These are phyloP conservation scores for Toxicodendron radicans DNA, from an alignment of 345 rosid species.

Conservation along the genomic window DNA sequence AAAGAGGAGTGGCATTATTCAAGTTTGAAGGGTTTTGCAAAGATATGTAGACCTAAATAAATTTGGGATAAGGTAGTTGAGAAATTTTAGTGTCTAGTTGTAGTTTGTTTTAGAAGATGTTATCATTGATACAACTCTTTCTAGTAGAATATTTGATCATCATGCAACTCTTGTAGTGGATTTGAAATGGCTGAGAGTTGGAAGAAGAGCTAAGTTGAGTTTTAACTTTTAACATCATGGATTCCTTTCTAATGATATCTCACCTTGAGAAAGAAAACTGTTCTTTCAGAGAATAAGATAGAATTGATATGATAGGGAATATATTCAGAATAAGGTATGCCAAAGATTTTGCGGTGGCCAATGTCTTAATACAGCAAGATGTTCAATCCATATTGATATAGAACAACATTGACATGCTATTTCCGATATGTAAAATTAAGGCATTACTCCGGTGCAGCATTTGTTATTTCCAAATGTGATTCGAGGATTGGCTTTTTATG, in stretches of 20 bases:
- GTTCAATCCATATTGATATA: neutral
- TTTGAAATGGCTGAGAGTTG: neutral
- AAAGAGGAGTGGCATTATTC: neutral
- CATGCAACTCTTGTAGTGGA: neutral
- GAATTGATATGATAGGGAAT: neutral
- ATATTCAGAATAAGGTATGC: neutral
- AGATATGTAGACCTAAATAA: neutral
- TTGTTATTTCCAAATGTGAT: slow-evolving; percentile 3
- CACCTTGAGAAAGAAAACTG: neutral
- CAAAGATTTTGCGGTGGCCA: neutral
- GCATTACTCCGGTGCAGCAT: neutral
- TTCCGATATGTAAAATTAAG: neutral
- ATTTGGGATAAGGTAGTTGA: neutral
- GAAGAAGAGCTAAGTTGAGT: neutral
- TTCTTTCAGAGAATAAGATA: neutral
- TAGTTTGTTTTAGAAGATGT: neutral
- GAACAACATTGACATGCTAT: neutral
- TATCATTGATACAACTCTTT: neutral
- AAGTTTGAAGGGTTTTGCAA: slow-evolving; percentile 8
- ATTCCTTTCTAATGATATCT: neutral
- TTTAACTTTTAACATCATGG: neutral
- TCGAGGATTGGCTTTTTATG: neutral
- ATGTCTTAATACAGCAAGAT: neutral
- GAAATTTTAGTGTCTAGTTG: neutral
- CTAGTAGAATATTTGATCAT: slow-evolving; percentile 1